Evolutionary conservation across 1,139 yeast genomes (phyloP), one percentile per base, ranked within the genome.

Genomic region (Diutina rugosa): DNA sequence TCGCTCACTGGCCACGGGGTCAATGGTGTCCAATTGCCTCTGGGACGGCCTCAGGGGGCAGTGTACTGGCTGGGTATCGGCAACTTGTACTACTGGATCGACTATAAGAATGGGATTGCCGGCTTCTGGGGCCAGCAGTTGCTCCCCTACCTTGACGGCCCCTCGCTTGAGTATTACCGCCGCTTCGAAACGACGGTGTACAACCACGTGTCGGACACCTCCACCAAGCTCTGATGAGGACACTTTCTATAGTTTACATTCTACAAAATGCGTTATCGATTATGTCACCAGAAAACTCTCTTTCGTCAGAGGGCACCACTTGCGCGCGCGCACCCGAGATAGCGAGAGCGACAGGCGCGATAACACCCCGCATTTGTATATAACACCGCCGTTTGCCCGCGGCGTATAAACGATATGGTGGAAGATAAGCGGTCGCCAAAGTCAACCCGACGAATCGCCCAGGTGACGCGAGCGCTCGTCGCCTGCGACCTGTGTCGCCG

Each of bases 31-130:
- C 60, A 60, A 3, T 60, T 70, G 18, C 68, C 71, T 0, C 69
- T 75, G 1, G 82, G 82, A 1, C 66, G 81, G 59, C 74, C 78
- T 1, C 61, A 63, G 14, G 74, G 76, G 0, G 61, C 75, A 4
- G 60, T 72, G 26, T 72, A 71, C 61, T 78, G 82, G 82, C 67
- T 72, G 49, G 81, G 81, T 0, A 63, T 77, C 57, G 78, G 76
- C 18, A 78, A 76, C 61, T 65, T 76, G 48, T 74, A 63, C 62
- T 78, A 67, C 63, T 78, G 81, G 81, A 65, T 77, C 21, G 82
- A 78, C 59, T 61, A 69, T 51, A 65, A 73, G 32, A 75, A 74
- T 57, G 10, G 16, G n/a, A n/a, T 52, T 4, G 55, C 47, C 16
- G 55, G 55, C n/a, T 28, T 52, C 45, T 38, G 46, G 47, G 55